phyloP scores from a whole-genome alignment of 2,329 filamentous ascomycete genomes.

The Gaeumannomyces sp. region DNA sequence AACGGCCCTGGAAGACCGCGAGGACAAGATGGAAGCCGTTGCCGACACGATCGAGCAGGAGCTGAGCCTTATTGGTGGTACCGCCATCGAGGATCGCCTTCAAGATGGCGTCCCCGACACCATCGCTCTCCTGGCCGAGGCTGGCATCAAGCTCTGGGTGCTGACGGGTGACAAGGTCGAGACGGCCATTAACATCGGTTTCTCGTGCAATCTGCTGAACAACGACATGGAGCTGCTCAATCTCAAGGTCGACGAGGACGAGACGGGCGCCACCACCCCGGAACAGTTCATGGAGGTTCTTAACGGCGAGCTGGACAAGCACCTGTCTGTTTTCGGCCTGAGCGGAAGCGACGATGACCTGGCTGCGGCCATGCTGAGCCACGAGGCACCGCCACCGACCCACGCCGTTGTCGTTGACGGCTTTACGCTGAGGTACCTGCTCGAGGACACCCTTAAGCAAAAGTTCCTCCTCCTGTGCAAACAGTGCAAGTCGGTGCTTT shows the following conservation, averaged over 20 bases:
- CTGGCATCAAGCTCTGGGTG: slow-evolving; percentile 98
- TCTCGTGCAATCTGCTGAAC: slow-evolving; percentile 94
- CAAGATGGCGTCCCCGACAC: slow-evolving; percentile 97
- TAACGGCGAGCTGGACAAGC: slow-evolving; percentile 66
- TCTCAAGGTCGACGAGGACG: slow-evolving; percentile 75
- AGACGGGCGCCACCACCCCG: slow-evolving; percentile 40
- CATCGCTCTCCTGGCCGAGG: slow-evolving; percentile 81
- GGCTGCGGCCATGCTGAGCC: slow-evolving; percentile 68
- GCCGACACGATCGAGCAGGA: slow-evolving; percentile 89
- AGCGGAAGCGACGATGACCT: slow-evolving; percentile 84
- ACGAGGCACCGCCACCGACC: slow-evolving; percentile 78
- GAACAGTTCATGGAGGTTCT: slow-evolving; percentile 50
- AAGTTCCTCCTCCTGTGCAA: slow-evolving; percentile 95
- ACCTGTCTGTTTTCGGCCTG: slow-evolving; percentile 67
- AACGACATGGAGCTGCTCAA: slow-evolving; percentile 97
- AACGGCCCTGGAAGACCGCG: slow-evolving; percentile 74
- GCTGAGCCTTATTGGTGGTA: slow-evolving; percentile 81
- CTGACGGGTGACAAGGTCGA: slow-evolving; percentile 98
- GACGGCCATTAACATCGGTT: slow-evolving; percentile 98
- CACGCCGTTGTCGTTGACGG: slow-evolving; percentile 94
- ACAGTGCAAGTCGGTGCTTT: slow-evolving; percentile 92
- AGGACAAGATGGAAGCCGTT: slow-evolving; percentile 86
- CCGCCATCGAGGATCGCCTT: slow-evolving; percentile 92
- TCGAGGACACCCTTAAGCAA: slow-evolving; percentile 76
- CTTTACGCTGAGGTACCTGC: slow-evolving; percentile 81